Base-by-base conservation (phyloP, 371 early-diverging fungal species). In the Parasitella parasitica region DNA sequence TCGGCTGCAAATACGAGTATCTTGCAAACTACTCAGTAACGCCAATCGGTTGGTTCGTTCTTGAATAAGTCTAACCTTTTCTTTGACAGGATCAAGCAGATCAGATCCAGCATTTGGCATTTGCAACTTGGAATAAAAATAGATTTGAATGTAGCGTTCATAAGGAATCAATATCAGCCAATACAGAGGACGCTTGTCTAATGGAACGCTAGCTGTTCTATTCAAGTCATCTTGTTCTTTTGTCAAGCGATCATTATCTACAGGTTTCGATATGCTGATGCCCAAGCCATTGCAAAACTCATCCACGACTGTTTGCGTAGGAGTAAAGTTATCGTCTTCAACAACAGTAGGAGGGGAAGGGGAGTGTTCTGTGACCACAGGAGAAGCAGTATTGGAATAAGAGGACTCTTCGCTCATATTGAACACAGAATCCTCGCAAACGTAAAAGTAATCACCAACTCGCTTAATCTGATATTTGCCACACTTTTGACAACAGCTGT, bases 1-100 rank as follows among this genome's bases (percentile, higher is more conserved):
- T 66, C 85, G 85, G 67, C 90, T 86, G 71, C 93, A 91, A n/a
- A 75, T 57, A 53, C 88, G 85, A 2, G 86, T 85, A 46, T 89
- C 84, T 48, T 83, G 86, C 36, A 94, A 65, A 36, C 84, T 85
- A 16, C 80, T 70, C 27, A 94, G 71, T 16, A 93, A 63, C 5
- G 84, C 75, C 12, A 88, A 58, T 54, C 83, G 84, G 53, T 92
- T 94, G 28, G 89, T 88, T n/a, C 84, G 70, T 52, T 88, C 78
- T 58, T 86, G 83, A 4, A 87, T 75, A 6, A 76, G 64, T 7
- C 63, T 59, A 13, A 91, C 78, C 13, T 81, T 79, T 18, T 81
- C 76, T 35, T 80, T 77, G 9, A 88, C 70, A 41, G 77, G 81
- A 16, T 75, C 63, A 13, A 91, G 59, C 9, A 91, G 72, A 4